A percentile compares a stretch with the other conserved stretches of the same genome.
These are phyloP conservation scores for Neurospora sp. DNA, from an alignment of 495 filamentous ascomycete species.

Conservation along the genomic window DNA sequence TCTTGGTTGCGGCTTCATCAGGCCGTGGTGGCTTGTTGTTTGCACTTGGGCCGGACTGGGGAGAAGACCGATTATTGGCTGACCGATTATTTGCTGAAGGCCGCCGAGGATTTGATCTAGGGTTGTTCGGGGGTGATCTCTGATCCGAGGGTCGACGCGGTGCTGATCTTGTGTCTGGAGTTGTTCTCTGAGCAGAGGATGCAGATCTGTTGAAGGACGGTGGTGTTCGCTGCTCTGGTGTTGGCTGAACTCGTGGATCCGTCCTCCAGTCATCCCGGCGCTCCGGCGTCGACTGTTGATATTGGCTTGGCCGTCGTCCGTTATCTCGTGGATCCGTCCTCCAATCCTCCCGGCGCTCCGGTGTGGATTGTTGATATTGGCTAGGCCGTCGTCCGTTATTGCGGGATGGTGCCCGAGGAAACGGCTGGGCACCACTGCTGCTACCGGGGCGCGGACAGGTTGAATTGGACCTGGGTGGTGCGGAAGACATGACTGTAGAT, in stretches of 20 bases:
- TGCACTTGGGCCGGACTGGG: neutral
- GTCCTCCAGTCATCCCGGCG: neutral
- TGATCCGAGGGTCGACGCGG: neutral
- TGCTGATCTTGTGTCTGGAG: neutral
- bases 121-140: neutral
- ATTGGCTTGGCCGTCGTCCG: neutral
- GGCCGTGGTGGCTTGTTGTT: neutral
- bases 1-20: constrained; percentile 14
- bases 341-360: neutral
- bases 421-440: neutral
- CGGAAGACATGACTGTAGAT: constrained; percentile 9
- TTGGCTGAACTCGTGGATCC: neutral
- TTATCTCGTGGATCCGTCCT: neutral
- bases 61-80: neutral
- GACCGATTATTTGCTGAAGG: neutral
- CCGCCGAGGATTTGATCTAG: neutral
- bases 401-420: constrained; percentile 8
- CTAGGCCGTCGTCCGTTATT: neutral
- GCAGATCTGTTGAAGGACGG: neutral
- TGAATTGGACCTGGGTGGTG: constrained; percentile 11
- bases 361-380: neutral
- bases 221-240: neutral
- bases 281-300: neutral
- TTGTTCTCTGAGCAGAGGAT: neutral
- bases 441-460: constrained; percentile 16